phyloP scores from a whole-genome alignment of 2,329 filamentous ascomycete genomes.

The Neoascochyta sp. region DNA sequence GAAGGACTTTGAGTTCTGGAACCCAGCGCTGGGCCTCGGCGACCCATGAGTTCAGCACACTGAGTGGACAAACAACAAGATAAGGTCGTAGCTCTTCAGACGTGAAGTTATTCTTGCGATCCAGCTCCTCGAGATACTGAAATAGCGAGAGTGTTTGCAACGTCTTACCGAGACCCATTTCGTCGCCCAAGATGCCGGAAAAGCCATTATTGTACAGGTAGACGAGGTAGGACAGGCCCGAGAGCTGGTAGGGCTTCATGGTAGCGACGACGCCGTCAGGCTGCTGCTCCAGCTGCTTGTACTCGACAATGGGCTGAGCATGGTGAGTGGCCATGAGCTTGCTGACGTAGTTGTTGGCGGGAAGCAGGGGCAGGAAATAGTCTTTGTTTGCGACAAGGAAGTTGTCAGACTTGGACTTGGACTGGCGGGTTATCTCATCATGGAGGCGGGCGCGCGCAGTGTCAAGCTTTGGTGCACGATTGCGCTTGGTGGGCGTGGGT shows the following conservation, averaged over 20 bases:
- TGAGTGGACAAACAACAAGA: slow-evolving; percentile 91
- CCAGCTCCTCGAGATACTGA: slow-evolving; percentile 92
- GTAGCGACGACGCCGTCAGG: slow-evolving; percentile 47
- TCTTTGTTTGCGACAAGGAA: slow-evolving; percentile 47
- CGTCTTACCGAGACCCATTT: slow-evolving; percentile 99
- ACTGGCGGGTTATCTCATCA: slow-evolving; percentile 41
- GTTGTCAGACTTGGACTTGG: slow-evolving; percentile 45
- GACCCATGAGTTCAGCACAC: slow-evolving; percentile 97
- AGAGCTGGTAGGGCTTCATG: slow-evolving; percentile 95
- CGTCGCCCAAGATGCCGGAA: slow-evolving; percentile 95
- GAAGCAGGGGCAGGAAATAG: slow-evolving; percentile 48
- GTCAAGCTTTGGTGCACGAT: slow-evolving; percentile 23
- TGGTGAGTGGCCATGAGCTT: slow-evolving; percentile 33
- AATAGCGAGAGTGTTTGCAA: slow-evolving; percentile 97
- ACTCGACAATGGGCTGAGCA: slow-evolving; percentile 33
- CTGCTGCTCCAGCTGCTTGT: slow-evolving; percentile 43
- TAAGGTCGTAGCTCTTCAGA: slow-evolving; percentile 76
- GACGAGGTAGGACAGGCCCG: slow-evolving; percentile 97
- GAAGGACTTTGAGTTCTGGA: slow-evolving; percentile 75
- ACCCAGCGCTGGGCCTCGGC: slow-evolving; percentile 98
- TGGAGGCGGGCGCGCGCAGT: slow-evolving; percentile 43
- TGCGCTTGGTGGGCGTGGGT: slow-evolving; percentile 6
- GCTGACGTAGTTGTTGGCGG: slow-evolving; percentile 42
- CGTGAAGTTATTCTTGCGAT: slow-evolving; percentile 49
- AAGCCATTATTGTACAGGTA: slow-evolving; percentile 99